Conservation (phyloP, 345 rosid genomes). For the Excoecaria cochinchinensis region DNA sequence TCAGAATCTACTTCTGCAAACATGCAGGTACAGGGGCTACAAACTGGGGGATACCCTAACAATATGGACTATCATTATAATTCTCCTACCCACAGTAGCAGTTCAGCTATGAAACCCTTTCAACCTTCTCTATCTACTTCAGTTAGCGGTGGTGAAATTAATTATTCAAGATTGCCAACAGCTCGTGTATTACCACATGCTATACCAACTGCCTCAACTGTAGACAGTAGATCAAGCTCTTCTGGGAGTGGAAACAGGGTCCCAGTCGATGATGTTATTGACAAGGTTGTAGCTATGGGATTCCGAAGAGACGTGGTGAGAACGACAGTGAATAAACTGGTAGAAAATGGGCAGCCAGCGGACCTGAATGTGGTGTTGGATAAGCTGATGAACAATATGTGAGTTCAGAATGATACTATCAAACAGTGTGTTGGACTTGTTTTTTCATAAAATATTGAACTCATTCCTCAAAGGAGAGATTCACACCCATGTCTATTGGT, state of each 20-base stretch:
- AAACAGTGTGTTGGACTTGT: slow-evolving; percentile 10
- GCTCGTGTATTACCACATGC: slow-evolving; percentile 46
- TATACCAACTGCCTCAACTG: slow-evolving; percentile 47
- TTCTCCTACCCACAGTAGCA: slow-evolving; percentile 17
- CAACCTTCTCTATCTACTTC: slow-evolving; percentile 19
- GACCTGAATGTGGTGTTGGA: slow-evolving; percentile 56
- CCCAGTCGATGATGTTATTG: slow-evolving; percentile 42
- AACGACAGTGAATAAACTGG: slow-evolving; percentile 44
- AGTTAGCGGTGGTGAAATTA: slow-evolving; percentile 14
- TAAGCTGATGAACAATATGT: slow-evolving; percentile 41
- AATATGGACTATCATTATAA: slow-evolving; percentile 14
- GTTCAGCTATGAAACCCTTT: slow-evolving; percentile 14
- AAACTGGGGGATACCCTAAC: slow-evolving; percentile 11
- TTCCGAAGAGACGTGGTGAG: slow-evolving; percentile 60
- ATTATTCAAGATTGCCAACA: slow-evolving; percentile 34
- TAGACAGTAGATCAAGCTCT: slow-evolving; percentile 30
- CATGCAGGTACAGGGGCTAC: slow-evolving; percentile 15
- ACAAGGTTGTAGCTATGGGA: slow-evolving; percentile 62
- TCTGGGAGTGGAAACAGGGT: slow-evolving; percentile 28
- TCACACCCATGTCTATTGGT: background rate
- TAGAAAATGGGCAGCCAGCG: slow-evolving; percentile 46
- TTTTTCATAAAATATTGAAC: background rate
- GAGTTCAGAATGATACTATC: slow-evolving; percentile 9
- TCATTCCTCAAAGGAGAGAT: background rate
- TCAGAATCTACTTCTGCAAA: slow-evolving; percentile 23